These are phyloP conservation scores for Phytopythium kandeliae DNA, from an alignment of 352 stramenopile genomes.

Conservation along the genomic window DNA sequence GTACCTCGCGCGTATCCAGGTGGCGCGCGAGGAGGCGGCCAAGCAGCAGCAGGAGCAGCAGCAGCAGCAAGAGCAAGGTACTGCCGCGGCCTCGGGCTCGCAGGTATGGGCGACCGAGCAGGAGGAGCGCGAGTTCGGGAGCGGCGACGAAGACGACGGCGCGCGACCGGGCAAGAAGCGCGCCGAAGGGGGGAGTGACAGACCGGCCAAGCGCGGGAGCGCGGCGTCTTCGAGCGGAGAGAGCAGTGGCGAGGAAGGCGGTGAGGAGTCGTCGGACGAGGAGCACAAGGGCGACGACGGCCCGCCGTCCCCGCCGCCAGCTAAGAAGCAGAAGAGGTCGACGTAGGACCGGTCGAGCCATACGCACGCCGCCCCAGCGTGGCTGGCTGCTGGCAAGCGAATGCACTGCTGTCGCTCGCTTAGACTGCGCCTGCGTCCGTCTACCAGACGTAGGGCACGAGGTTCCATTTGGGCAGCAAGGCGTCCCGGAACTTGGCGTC, in stretches of 20 bases:
- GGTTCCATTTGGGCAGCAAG: slow-evolving; percentile 33
- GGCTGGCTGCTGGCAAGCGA: too few species aligned
- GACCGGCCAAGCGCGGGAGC: slow-evolving; percentile 5
- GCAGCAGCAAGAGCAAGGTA: slow-evolving; percentile 15
- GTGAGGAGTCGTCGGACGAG: slow-evolving; percentile 9
- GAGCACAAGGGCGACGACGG: slow-evolving; percentile 18
- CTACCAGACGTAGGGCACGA: slow-evolving; percentile 25
- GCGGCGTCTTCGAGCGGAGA: neutral
- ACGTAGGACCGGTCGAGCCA: slow-evolving; percentile 8
- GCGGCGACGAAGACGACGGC: slow-evolving; percentile 18
- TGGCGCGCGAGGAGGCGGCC: slow-evolving; percentile 80
- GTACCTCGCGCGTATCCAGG: slow-evolving; percentile 95
- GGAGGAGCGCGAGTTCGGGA: slow-evolving; percentile 60
- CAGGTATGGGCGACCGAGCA: slow-evolving; percentile 53
- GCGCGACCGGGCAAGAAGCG: slow-evolving; percentile 21
- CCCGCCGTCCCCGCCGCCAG: slow-evolving; percentile 3
- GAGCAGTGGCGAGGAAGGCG: slow-evolving; percentile 23
- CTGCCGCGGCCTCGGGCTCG: slow-evolving; percentile 5
- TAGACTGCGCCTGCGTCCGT: too few species aligned
- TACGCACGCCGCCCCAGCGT: neutral
- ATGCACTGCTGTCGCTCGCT: too few species aligned
- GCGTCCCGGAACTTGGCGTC: slow-evolving; percentile 48
- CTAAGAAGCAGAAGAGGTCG: slow-evolving; percentile 19
- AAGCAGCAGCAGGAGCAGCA: slow-evolving; percentile 18
- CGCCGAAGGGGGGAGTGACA: slow-evolving; percentile 12